These are phyloP conservation scores for Pestalotiopsis sp. DNA, from an alignment of 2,329 filamentous ascomycete species.

Conservation along the genomic window DNA sequence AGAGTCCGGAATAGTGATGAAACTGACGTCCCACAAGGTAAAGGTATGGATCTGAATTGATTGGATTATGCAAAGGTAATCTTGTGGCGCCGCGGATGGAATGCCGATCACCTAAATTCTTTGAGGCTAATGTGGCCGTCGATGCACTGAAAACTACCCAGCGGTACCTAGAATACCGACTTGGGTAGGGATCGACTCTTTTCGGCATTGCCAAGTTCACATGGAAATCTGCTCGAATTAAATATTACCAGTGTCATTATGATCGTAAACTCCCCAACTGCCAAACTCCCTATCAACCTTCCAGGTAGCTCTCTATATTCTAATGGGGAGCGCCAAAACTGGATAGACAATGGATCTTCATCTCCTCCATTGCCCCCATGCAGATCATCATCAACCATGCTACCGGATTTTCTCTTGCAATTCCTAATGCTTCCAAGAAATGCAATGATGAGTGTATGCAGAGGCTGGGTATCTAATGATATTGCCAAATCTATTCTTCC, in stretches of 20 bases:
- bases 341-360: background rate
- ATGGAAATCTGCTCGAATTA: background rate
- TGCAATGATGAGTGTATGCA: background rate
- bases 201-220: background rate
- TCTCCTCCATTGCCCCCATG: background rate
- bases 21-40: background rate
- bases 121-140: background rate
- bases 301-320: background rate
- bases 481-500: background rate
- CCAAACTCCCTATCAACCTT: background rate
- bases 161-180: too few species aligned
- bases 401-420: background rate
- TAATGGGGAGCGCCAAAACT: background rate
- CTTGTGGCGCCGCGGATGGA: background rate
- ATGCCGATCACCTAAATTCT: background rate
- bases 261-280: conserved; percentile 7
- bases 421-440: background rate
- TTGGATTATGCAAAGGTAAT: background rate
- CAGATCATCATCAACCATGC: background rate
- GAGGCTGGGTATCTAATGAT: background rate
- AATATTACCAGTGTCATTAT: conserved; percentile 2
- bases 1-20: background rate
- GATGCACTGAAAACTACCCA: background rate
- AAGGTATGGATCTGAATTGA: background rate
- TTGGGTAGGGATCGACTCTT: too few species aligned